Evolutionary conservation across 345 rosid genomes (phyloP), one percentile per base, ranked within the genome.

Genomic region (Clarkia xantiana): DNA sequence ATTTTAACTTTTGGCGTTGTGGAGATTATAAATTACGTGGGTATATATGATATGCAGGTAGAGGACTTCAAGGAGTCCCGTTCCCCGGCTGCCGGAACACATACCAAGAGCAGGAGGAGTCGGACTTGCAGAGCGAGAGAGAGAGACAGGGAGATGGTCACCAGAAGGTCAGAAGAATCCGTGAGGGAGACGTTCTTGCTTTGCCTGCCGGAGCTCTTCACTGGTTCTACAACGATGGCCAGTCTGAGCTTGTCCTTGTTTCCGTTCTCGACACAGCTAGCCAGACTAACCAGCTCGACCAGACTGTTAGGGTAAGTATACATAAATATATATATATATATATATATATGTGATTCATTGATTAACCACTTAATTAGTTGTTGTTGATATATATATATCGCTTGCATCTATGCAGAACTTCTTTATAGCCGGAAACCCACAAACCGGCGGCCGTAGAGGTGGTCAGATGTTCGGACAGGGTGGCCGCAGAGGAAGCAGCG

Each of bases 391-490:
- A 20, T 46, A 10, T 46, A 11, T 1, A 47, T 19, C 34, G 9
- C 13, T 9, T 40, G 6, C n/a, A n/a, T n/a, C n/a, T n/a, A n/a
- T n/a, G n/a, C 52, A 79, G 79, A 61, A 64, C 52, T 79, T 76
- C 68, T 73, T 64, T 73, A 56, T 73, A 3, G 79, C 70, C 16
- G 76, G 81, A 5, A 76, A 59, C 67, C 79, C 79, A 9, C 70
- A 56, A 58, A 18, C 15, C 14, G 57, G 50, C 2, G 40, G 50
- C 9, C 39, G 41, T 20, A 9, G 38, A 6, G 1, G 57, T 25
- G 39, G 57, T n/a, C 41, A 17, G 14, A 34, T 16, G 12, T 45
- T 20, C 15, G 17, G 19, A 9, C 20, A 9, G 19, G 17, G 48
- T 3, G 17, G 48, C 6, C 48, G 20, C 11, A 45, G 48, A 20